These are phyloP conservation scores for Xerocomellus dryophilus DNA, from an alignment of 768 basidiomycete genomes.

Conservation along the genomic window DNA sequence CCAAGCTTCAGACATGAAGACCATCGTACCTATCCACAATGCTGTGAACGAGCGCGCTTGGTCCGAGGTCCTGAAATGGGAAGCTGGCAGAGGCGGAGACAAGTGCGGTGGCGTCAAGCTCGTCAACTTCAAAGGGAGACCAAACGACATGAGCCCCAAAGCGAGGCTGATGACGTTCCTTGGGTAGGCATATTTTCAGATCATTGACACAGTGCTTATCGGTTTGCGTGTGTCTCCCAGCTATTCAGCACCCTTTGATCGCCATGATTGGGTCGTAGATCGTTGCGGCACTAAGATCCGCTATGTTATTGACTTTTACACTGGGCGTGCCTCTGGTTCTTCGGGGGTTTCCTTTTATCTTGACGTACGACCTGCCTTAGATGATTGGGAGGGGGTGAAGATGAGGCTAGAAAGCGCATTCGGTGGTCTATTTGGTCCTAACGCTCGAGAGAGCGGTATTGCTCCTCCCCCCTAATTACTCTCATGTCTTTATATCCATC, in stretches of 20 bases:
- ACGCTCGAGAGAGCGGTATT: conserved; percentile 18
- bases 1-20: conserved; percentile 84
- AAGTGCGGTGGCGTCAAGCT: conserved; percentile 78
- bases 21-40: conserved; percentile 97
- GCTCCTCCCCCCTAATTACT: conserved; percentile 14
- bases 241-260: conserved; percentile 91
- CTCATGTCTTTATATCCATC: conserved; percentile 11
- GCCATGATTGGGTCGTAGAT: conserved; percentile 96
- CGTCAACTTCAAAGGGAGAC: conserved; percentile 88
- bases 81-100: conserved; percentile 75
- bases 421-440: conserved; percentile 33
- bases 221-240: conserved; percentile 39
- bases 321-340: conserved; percentile 56
- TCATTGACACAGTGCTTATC: neutral
- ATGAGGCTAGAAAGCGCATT: conserved; percentile 70
- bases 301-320: conserved; percentile 98
- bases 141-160: conserved; percentile 73
- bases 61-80: conserved; percentile 81
- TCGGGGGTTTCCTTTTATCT: conserved; percentile 81
- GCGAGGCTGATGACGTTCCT: conserved; percentile 80
- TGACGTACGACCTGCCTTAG: conserved; percentile 91
- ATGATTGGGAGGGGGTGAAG: conserved; percentile 89
- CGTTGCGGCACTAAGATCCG: conserved; percentile 85
- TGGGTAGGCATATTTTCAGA: conserved; percentile 56
- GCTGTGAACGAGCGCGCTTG: conserved; percentile 96